A percentile compares a stretch with the other conserved stretches of the same genome.
Conservation (phyloP, 169 alveolate genomes). For the Plasmodium falciparum region DNA sequence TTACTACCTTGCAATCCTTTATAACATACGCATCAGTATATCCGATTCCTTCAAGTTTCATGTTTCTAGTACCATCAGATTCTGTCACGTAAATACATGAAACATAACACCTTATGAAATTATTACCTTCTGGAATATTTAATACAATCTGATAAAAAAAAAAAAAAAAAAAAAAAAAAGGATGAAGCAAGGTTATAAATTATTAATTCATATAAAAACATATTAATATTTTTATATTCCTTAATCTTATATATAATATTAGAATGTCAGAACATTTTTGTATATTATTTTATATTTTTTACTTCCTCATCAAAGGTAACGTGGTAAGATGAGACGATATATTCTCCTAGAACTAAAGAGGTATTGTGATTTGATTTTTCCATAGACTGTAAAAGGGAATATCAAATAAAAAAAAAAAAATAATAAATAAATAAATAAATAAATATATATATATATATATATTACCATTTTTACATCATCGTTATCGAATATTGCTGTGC, state of each 20-base stretch:
- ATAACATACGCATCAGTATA: slow-evolving; percentile 54
- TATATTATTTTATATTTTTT: neutral
- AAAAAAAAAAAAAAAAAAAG: slow-evolving; percentile 2
- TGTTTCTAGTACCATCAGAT: slow-evolving; percentile 48
- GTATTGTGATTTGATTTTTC: slow-evolving; percentile 62
- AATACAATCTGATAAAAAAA: slow-evolving; percentile 25
- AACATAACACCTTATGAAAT: slow-evolving; percentile 49
- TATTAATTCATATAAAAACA: too few species aligned
- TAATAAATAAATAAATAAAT: neutral
- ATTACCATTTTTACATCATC: slow-evolving; percentile 55
- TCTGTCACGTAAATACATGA: slow-evolving; percentile 34
- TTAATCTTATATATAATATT: too few species aligned
- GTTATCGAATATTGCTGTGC: slow-evolving; percentile 64
- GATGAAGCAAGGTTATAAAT: too few species aligned
- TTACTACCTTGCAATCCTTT: slow-evolving; percentile 35
- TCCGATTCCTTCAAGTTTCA: slow-evolving; percentile 74
- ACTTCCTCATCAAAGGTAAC: slow-evolving; percentile 50
- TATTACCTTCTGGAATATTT: slow-evolving; percentile 31
- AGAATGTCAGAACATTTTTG: too few species aligned
- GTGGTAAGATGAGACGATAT: slow-evolving; percentile 10
- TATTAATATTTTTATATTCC: too few species aligned
- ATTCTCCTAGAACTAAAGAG: slow-evolving; percentile 39
- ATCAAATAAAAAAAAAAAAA: too few species aligned
- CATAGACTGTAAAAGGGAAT: slow-evolving; percentile 47
- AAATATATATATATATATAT: neutral